A percentile compares a stretch with the other conserved stretches of the same genome.
Conservation (phyloP, 352 stramenopile species). For the Globisporangium heterothallicum region DNA sequence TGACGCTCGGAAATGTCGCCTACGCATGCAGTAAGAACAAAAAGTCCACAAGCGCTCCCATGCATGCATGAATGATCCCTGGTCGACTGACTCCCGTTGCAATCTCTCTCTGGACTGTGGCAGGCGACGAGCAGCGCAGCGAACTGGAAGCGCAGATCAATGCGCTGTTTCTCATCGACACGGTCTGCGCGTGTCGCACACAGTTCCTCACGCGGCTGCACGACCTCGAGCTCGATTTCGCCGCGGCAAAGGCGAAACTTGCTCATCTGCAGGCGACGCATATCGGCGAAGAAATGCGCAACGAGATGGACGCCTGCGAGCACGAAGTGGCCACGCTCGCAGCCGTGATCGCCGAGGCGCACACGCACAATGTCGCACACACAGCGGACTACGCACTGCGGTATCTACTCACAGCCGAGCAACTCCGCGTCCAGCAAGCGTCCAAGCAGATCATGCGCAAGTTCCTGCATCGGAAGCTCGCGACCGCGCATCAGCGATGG, state of each 20-base stretch:
- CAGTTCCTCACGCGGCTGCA: conserved; percentile 42
- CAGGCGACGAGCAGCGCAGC: conserved; percentile 6
- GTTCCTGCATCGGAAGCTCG: conserved; percentile 33
- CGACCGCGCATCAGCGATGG: conserved; percentile 45
- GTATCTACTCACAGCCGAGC: conserved; percentile 47
- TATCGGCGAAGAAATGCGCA: conserved; percentile 64
- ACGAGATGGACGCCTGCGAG: conserved; percentile 51
- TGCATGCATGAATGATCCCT: too few species aligned
- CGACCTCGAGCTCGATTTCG: conserved; percentile 40
- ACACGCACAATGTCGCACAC: conserved; percentile 38
- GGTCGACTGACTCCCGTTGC: too few species aligned
- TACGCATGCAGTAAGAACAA: conserved; percentile 31
- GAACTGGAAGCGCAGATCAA: conserved; percentile 20
- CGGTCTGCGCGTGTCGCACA: conserved; percentile 31
- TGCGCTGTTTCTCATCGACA: conserved; percentile 27
- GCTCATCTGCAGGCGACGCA: conserved; percentile 36
- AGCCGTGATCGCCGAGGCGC: conserved; percentile 28
- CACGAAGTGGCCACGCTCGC: conserved; percentile 38
- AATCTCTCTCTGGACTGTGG: too few species aligned
- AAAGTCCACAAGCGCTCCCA: too few species aligned
- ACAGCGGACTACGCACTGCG: conserved; percentile 59
- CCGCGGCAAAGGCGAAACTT: conserved; percentile 21
- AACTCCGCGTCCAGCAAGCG: conserved; percentile 44
- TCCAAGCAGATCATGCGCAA: conserved; percentile 38
- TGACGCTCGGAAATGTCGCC: conserved; percentile 49